A percentile compares a stretch with the other conserved stretches of the same genome.
These are phyloP conservation scores for Annona squamosa DNA, from an alignment of 164 flowering plant genomes.

Conservation along the genomic window DNA sequence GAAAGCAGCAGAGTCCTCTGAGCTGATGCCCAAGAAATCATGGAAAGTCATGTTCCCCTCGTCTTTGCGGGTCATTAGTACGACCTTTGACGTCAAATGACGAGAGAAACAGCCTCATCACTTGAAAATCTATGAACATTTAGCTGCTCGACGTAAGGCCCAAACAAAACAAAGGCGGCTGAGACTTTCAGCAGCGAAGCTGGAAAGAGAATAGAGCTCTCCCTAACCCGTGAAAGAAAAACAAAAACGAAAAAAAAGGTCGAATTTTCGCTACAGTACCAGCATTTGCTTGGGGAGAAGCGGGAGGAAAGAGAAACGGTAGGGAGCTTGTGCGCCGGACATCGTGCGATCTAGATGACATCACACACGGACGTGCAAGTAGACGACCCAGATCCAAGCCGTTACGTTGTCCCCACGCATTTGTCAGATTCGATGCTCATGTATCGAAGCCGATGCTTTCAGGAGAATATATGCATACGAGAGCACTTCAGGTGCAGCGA, in stretches of 20 bases:
- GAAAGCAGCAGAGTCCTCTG: slow-evolving; percentile 7
- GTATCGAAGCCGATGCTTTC: too few species aligned
- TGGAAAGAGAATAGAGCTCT: background rate
- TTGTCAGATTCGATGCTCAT: too few species aligned
- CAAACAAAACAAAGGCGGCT: background rate
- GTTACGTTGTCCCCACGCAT: too few species aligned
- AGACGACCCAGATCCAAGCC: too few species aligned
- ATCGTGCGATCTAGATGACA: too few species aligned
- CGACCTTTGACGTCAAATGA: slow-evolving; percentile 8
- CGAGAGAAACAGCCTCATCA: background rate
- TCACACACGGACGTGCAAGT: too few species aligned
- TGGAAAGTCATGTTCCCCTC: slow-evolving; percentile 17
- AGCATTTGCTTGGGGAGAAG: background rate
- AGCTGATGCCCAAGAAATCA: slow-evolving; percentile 17
- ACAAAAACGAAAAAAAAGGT: background rate
- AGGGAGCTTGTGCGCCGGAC: background rate
- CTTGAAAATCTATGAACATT: background rate
- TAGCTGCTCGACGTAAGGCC: background rate
- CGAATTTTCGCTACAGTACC: background rate
- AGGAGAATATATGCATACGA: too few species aligned
- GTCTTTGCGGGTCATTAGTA: slow-evolving; percentile 13
- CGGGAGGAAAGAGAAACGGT: background rate
- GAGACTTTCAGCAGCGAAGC: too few species aligned
- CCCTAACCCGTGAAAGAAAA: background rate
- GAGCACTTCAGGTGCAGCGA: too few species aligned